phyloP scores from a whole-genome alignment of 2,329 filamentous ascomycete genomes.

The Nemania diffusa region DNA sequence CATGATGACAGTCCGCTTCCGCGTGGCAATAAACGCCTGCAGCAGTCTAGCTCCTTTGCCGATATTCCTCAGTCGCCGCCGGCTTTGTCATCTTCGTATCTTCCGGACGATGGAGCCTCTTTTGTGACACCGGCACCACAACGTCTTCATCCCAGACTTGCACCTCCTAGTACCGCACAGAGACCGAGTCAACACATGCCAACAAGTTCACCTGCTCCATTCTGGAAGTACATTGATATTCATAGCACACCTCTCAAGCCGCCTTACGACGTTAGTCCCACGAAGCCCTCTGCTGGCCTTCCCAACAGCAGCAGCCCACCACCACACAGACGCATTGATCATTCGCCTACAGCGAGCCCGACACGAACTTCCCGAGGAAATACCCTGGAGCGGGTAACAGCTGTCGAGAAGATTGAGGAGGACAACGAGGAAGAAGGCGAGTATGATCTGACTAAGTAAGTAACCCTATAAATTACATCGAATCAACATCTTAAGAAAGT shows the following conservation, averaged over 20 bases:
- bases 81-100: constrained; percentile 69
- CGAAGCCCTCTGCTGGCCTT: constrained; percentile 57
- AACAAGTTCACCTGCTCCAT: constrained; percentile 84
- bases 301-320: constrained; percentile 70
- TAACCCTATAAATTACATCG: neutral
- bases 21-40: constrained; percentile 61
- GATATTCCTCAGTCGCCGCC: constrained; percentile 67
- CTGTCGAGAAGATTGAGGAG: constrained; percentile 41
- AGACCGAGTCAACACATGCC: constrained; percentile 87
- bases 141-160: constrained; percentile 77
- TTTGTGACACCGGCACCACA: constrained; percentile 79
- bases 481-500: neutral
- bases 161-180: constrained; percentile 82
- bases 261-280: constrained; percentile 68
- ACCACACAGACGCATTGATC: constrained; percentile 58
- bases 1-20: constrained; percentile 72
- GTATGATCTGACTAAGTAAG: constrained; percentile 69
- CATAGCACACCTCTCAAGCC: constrained; percentile 75
- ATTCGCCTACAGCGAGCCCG: constrained; percentile 64
- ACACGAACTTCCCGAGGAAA: constrained; percentile 52
- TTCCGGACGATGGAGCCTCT: constrained; percentile 68
- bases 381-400: constrained; percentile 42
- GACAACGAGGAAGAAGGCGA: constrained; percentile 62
- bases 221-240: constrained; percentile 87
- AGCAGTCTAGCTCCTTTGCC: constrained; percentile 57